These are phyloP conservation scores for Pseudonitzschia multiseries DNA, from an alignment of 108 stramenopile genomes.

Conservation along the genomic window DNA sequence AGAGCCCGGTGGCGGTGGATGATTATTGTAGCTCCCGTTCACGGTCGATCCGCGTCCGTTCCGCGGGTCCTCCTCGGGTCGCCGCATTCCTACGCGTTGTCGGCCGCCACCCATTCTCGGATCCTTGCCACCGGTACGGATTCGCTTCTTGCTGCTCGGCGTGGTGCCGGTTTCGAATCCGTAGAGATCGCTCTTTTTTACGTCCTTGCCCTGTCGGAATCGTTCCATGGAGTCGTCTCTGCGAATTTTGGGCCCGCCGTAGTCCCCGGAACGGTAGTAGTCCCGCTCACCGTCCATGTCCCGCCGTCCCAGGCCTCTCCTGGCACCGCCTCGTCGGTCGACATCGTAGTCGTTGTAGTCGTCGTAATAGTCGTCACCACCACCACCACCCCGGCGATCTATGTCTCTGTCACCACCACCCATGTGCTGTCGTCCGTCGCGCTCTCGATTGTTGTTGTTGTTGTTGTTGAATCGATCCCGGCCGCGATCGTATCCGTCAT, in stretches of 20 bases:
- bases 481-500: constrained; percentile 1
- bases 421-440: not conserved
- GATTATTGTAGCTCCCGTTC: constrained; percentile 8
- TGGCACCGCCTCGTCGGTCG: not conserved
- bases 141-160: constrained; percentile 1
- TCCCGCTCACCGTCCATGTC: constrained; percentile 3
- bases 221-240: constrained; percentile 13
- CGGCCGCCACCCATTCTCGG: not conserved
- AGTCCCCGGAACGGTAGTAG: not conserved
- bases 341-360: constrained; percentile 1
- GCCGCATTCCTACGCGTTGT: not conserved
- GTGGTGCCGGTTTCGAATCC: not conserved
- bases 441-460: too few relatives aligned
- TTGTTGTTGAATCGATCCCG: not conserved
- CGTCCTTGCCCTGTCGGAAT: constrained; percentile 12
- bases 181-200: constrained; percentile 7
- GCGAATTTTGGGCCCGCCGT: constrained; percentile 1
- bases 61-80: not conserved
- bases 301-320: constrained; percentile 4
- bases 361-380: constrained; percentile 1
- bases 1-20: not conserved
- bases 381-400: too few relatives aligned
- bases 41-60: not conserved
- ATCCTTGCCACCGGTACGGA: not conserved
- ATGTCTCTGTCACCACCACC: not conserved